Conservation (phyloP, 129 eudicot genomes). For the Chrysanthemum lavandulifolium region DNA sequence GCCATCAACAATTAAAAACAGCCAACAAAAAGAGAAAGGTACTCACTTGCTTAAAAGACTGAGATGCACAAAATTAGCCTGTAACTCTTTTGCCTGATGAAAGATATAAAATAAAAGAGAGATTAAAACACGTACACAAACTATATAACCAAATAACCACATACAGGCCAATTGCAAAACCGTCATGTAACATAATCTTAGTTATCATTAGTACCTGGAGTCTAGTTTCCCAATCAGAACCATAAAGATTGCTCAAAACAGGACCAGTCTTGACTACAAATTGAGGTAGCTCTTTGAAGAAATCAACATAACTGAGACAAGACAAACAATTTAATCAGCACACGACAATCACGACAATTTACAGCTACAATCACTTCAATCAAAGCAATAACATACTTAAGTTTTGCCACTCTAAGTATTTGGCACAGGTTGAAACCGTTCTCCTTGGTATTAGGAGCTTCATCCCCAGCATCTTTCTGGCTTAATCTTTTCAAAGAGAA, state of each 20-base stretch:
- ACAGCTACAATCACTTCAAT: not conserved
- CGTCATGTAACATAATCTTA: slow-evolving; percentile 11
- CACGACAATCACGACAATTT: not conserved
- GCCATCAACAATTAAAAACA: slow-evolving; percentile 17
- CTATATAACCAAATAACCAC: slow-evolving; percentile 1
- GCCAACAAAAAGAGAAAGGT: slow-evolving; percentile 7
- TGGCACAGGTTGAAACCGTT: slow-evolving; percentile 61
- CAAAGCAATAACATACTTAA: slow-evolving; percentile 44
- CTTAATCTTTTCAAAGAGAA: slow-evolving; percentile 56
- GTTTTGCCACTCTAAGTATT: slow-evolving; percentile 62
- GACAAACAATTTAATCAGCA: slow-evolving; percentile 11
- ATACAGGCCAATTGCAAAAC: not conserved
- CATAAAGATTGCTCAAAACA: slow-evolving; percentile 52
- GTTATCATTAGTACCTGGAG: slow-evolving; percentile 56
- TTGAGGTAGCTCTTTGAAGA: slow-evolving; percentile 86
- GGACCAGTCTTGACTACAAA: slow-evolving; percentile 77
- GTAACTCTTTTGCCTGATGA: slow-evolving; percentile 84
- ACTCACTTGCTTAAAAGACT: slow-evolving; percentile 85
- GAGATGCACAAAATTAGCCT: slow-evolving; percentile 85
- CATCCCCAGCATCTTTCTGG: slow-evolving; percentile 29
- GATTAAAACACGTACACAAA: slow-evolving; percentile 15
- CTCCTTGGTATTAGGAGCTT: slow-evolving; percentile 22
- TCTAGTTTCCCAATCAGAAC: slow-evolving; percentile 82
- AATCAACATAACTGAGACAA: slow-evolving; percentile 64
- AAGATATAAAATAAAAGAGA: slow-evolving; percentile 2